These are phyloP conservation scores for Schizophyllum amplum DNA, from an alignment of 1,284 basidiomycete genomes.

Conservation along the genomic window DNA sequence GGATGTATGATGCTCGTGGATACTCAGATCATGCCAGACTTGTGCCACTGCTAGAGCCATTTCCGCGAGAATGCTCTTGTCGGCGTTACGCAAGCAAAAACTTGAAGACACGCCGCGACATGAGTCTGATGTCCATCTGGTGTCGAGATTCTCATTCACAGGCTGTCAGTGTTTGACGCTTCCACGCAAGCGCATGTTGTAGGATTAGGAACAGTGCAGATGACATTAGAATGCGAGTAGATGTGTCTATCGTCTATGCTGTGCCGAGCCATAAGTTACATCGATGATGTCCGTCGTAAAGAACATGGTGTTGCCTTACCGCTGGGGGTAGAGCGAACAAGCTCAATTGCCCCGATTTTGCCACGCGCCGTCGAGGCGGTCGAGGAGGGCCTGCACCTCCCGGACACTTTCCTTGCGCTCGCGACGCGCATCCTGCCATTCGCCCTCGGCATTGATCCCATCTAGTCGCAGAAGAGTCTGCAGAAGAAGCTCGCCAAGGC, in stretches of 20 bases:
- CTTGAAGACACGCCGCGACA: too few species aligned
- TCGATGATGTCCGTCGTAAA: not conserved
- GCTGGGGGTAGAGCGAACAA: not conserved
- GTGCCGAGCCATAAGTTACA: not conserved
- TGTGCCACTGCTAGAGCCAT: too few species aligned
- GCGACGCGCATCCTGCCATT: constrained; percentile 63
- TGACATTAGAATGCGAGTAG: not conserved
- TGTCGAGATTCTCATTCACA: too few species aligned
- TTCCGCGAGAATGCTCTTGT: too few species aligned
- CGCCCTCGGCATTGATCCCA: constrained; percentile 54
- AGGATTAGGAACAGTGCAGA: not conserved
- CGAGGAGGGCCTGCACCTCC: constrained; percentile 34
- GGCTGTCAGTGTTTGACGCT: too few species aligned
- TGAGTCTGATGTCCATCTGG: too few species aligned
- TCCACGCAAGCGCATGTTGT: too few species aligned
- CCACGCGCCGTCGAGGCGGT: constrained; percentile 29
- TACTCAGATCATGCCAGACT: too few species aligned
- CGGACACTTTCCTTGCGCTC: constrained; percentile 43
- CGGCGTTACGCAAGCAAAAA: too few species aligned
- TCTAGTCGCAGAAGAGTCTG: constrained; percentile 74
- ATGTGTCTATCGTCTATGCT: not conserved
- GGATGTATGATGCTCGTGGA: too few species aligned
- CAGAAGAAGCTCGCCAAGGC: constrained; percentile 65
- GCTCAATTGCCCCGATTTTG: not conserved
- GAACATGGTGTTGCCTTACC: not conserved